These are phyloP conservation scores for Fomitopsis pulvina DNA, from an alignment of 768 basidiomycete species.

Conservation along the genomic window DNA sequence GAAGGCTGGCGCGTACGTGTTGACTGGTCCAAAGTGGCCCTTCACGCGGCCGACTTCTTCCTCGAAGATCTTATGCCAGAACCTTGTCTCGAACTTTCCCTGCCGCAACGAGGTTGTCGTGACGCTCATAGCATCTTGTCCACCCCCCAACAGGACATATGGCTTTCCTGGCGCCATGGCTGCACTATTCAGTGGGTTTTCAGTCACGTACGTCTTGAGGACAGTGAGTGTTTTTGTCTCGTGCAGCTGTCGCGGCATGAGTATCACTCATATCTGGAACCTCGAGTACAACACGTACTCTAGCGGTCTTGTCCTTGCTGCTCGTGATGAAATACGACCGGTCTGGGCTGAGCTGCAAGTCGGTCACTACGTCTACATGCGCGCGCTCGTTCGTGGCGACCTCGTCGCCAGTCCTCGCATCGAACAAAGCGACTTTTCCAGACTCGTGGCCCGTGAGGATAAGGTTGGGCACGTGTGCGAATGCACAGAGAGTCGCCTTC, in stretches of 20 bases:
- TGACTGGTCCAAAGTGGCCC: constrained; percentile 95
- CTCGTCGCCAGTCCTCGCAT: constrained; percentile 83
- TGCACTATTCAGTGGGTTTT: constrained; percentile 94
- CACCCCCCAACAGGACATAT: constrained; percentile 91
- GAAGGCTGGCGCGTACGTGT: constrained; percentile 75
- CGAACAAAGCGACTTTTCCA: constrained; percentile 90
- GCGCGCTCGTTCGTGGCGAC: constrained; percentile 78
- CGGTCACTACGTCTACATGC: constrained; percentile 82
- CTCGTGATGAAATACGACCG: constrained; percentile 93
- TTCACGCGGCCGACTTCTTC: constrained; percentile 97
- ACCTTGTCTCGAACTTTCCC: constrained; percentile 96
- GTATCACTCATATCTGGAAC: background rate
- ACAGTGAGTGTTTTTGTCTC: constrained; percentile 84
- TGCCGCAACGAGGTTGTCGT: constrained; percentile 91
- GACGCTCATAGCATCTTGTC: constrained; percentile 96
- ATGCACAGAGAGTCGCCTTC: constrained; percentile 96
- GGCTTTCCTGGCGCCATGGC: constrained; percentile 79
- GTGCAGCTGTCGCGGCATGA: constrained; percentile 51
- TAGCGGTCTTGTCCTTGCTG: constrained; percentile 94
- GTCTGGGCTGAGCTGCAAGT: constrained; percentile 86
- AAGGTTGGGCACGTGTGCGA: constrained; percentile 67
- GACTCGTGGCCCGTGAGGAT: constrained; percentile 96
- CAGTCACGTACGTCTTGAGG: constrained; percentile 89
- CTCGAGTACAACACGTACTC: constrained; percentile 43
- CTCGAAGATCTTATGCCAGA: constrained; percentile 97